Evolutionary conservation across 805 yeast species (phyloP), one percentile per base, ranked within the genome.

Genomic region (Teunomyces tritomae): DNA sequence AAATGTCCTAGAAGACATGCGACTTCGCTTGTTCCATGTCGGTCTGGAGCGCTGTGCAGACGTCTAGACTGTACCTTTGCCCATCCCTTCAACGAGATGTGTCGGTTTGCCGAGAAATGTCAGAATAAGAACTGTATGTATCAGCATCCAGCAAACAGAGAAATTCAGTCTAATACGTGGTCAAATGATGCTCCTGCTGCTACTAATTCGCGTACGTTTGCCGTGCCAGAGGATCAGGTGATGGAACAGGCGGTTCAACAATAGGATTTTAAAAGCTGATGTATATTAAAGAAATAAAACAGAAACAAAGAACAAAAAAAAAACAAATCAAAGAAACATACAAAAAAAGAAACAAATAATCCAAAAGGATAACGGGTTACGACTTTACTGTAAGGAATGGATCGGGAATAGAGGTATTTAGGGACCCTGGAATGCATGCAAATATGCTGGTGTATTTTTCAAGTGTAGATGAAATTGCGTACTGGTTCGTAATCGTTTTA

Each of bases 1-100:
- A 78, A 76, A 57, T 90, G 97, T 68, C 84, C 86, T 50, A 86
- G 79, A 64, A 82, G 97, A 69, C 97, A 90, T 67, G 95, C 97
- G 2, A 77, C 82, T 13, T 75, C 87, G 7, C 75, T 79, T 6
- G 80, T 83, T 27, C 67, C 87, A 51, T 90, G 97, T 64, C 87
- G 96, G 61, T 88, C 84, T 28, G 96, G 97, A 24, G 79, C 80
- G 26, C 76, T 75, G 43, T 90, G 97, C 71, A 77, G 80, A 14
- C 81, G 96, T 65, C 72, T 81, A 43, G 94, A 90, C 64, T 90
- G 97, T 70, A 74, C 78, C 43, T 90, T 89, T 65, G 77, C 86
- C 16, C 97, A 90, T 65, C 96, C 96, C 36, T 71, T 88, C 34
- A 76, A 76, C 53, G 91, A 85, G 60, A 84, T 78, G 45, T 90